Percentiles rank a stretch among this genome's conserved stretches.
These are phyloP conservation scores for Tylopilus vinaceipallidus DNA, from an alignment of 768 basidiomycete genomes.

Conservation along the genomic window DNA sequence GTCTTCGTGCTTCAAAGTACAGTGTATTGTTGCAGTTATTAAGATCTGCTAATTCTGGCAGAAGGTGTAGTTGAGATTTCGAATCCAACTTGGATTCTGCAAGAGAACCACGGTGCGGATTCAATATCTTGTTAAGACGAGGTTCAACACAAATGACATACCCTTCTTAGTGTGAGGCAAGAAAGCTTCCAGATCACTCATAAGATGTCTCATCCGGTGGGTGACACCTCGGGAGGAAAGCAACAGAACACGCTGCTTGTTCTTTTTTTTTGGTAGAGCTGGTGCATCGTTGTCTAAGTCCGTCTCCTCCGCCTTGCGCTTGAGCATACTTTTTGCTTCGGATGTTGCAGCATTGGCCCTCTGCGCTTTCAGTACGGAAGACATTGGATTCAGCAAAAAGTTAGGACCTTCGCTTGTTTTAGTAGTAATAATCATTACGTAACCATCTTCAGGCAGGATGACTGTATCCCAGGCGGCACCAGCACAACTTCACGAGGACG, in stretches of 20 bases:
- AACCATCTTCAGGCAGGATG: conserved; percentile 9
- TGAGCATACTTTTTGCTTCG: conserved; percentile 44
- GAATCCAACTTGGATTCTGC: conserved; percentile 96
- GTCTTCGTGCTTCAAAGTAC: conserved; percentile 94
- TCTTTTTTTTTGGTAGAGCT: conserved; percentile 56
- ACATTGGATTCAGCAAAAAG: conserved; percentile 40
- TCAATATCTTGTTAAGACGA: no score
- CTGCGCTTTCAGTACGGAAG: conserved; percentile 62
- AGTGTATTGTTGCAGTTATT: conserved; percentile 97
- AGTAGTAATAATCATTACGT: conserved; percentile 20
- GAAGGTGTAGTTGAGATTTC: conserved; percentile 86
- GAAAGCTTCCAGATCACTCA: conserved; percentile 89
- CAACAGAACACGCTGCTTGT: conserved; percentile 94
- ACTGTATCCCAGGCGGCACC: background rate
- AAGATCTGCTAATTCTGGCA: conserved; percentile 95
- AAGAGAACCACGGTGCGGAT: conserved; percentile 1
- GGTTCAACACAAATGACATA: no score
- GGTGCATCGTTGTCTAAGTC: conserved; percentile 52
- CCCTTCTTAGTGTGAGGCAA: conserved; percentile 98
- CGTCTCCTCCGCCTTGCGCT: conserved; percentile 64
- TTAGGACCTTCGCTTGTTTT: background rate
- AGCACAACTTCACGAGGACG: background rate
- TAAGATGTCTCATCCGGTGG: conserved; percentile 94
- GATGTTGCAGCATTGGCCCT: conserved; percentile 53
- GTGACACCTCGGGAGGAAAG: conserved; percentile 93